phyloP scores from a whole-genome alignment of 225 moss, liverwort and hornwort genomes.

The Physcomitrellopsis africana region DNA sequence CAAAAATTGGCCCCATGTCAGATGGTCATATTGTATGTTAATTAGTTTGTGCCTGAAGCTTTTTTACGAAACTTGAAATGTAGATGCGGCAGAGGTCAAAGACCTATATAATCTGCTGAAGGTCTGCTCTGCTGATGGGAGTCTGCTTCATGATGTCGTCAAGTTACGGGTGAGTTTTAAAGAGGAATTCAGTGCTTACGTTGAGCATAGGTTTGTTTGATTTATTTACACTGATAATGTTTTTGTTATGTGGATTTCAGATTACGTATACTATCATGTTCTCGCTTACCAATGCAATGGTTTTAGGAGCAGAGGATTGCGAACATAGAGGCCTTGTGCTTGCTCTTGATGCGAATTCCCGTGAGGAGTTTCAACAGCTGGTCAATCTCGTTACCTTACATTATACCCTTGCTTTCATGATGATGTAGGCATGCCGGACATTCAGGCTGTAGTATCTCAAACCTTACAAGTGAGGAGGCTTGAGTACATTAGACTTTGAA shows the following conservation, averaged over 20 bases:
- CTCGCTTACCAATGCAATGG: constrained; percentile 52
- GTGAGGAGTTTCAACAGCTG: constrained; percentile 62
- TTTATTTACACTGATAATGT: neutral
- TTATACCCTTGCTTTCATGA: neutral
- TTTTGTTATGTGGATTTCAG: constrained; percentile 33
- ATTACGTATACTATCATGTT: constrained; percentile 74
- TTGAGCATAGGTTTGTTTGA: too few species aligned
- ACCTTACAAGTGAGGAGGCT: constrained; percentile 1
- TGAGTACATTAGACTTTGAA: neutral
- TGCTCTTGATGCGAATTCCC: constrained; percentile 46
- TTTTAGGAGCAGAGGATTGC: constrained; percentile 60
- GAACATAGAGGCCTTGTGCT: constrained; percentile 54
- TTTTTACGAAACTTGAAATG: too few species aligned
- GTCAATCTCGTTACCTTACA: constrained; percentile 22
- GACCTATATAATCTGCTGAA: constrained; percentile 63
- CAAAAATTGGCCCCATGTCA: neutral
- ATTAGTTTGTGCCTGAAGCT: constrained; percentile 7
- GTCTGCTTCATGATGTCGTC: constrained; percentile 42
- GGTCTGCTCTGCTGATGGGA: constrained; percentile 49
- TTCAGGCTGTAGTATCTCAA: constrained; percentile 6
- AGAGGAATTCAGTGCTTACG: too few species aligned
- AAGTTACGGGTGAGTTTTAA: constrained; percentile 53
- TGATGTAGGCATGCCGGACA: neutral
- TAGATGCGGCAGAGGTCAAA: constrained; percentile 63
- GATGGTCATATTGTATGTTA: neutral